Percentiles rank a stretch among this genome's conserved stretches.
These are phyloP conservation scores for Sarocladium oryzae DNA, from an alignment of 2,329 filamentous ascomycete species.

Conservation along the genomic window DNA sequence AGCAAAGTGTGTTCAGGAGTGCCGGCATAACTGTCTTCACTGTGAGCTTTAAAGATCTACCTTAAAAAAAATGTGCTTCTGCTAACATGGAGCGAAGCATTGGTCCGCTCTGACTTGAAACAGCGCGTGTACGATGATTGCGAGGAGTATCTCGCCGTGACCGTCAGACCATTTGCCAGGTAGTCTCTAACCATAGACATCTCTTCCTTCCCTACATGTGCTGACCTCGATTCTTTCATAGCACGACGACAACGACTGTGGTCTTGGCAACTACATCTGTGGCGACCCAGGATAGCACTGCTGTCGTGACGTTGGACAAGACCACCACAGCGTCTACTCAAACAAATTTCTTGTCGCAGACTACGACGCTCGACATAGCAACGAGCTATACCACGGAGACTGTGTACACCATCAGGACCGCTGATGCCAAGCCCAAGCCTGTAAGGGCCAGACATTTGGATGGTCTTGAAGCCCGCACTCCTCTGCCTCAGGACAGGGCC, in stretches of 20 bases:
- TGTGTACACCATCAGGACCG: neutral
- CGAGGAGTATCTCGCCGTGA: neutral
- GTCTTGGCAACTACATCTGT: neutral
- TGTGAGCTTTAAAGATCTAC: neutral
- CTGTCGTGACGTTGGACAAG: neutral
- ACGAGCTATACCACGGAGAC: neutral
- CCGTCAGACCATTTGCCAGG: neutral
- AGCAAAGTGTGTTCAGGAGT: neutral
- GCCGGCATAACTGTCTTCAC: neutral
- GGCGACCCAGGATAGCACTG: neutral
- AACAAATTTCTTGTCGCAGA: neutral
- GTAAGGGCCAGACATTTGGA: neutral
- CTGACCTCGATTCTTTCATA: neutral
- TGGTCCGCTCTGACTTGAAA: neutral
- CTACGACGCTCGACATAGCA: neutral
- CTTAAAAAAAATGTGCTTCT: too few relatives aligned
- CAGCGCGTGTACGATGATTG: neutral
- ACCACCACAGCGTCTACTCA: neutral
- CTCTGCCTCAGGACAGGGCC: neutral
- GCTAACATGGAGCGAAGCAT: neutral
- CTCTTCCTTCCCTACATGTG: neutral
- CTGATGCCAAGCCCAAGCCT: neutral
- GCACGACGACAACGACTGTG: neutral
- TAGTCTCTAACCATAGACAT: neutral
- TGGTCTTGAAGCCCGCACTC: neutral